Base-by-base conservation (phyloP, 768 basidiomycete species). In the Russula sp. region DNA sequence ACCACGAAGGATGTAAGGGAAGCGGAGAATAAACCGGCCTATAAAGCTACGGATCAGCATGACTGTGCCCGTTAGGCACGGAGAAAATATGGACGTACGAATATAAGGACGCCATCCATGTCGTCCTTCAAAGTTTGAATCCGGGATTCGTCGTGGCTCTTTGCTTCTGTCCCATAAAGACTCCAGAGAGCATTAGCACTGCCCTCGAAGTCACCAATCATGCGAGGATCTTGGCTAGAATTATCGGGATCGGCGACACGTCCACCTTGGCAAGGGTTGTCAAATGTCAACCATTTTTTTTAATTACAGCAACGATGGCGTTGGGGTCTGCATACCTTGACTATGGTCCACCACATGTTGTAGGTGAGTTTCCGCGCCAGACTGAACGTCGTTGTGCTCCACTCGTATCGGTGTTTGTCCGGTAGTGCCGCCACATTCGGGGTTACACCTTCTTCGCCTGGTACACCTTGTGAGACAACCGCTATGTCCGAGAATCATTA, bases 61-160 rank as follows among this genome's bases (percentile, higher is more conserved):
- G 22, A 28, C 24, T 5, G 6, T 40, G 36, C 14, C 22, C 24
- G 20, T n/a, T 52, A n/a, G 1, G 24, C 14, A 24, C 22, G 46
- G 8, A 48, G 11, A 59, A 56, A n/a, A n/a, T 34, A 30, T 26
- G 10, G 24, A 59, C 76, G 52, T 67, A 78, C 77, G 58, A 79
- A 79, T 52, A 78, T 77, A 3, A 78, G 71, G 52, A 77, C 75
- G 24, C 72, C 72, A 61, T 80, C 77, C 78, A 79, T 77, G 38
- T 76, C 76, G 6, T 72, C 73, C 63, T 77, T 78, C 77, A 76
- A 78, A 52, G 74, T 72, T 63, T 75, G 70, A 2, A 73, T 75
- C 75, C 68, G 34, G 68, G 74, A 2, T 30, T 30, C 28, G 28
- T 30, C 28, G 28, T 30, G 28, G 28, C 28, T 30, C 28, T 30